A percentile compares a stretch with the other conserved stretches of the same genome.
These are phyloP conservation scores for Penicillium brasilianum DNA, from an alignment of 2,329 filamentous ascomycete genomes.

Conservation along the genomic window DNA sequence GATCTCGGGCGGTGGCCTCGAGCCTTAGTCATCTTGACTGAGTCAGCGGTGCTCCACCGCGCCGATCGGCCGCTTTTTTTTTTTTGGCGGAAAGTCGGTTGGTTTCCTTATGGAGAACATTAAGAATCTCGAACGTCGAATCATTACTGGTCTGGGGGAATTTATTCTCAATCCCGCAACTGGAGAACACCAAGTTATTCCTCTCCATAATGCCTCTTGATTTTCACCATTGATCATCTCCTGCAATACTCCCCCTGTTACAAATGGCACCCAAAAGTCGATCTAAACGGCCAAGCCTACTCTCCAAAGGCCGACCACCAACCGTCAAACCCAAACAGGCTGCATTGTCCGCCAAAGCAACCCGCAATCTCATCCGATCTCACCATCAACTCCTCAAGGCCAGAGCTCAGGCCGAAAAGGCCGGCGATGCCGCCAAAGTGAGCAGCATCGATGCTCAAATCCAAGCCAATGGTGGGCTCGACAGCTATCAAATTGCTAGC, in stretches of 20 bases:
- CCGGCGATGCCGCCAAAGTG: conserved; percentile 49
- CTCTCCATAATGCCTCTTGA: background rate
- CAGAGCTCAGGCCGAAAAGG: conserved; percentile 57
- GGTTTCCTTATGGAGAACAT: background rate
- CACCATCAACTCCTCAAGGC: conserved; percentile 66
- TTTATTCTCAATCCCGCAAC: background rate
- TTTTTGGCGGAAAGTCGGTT: background rate
- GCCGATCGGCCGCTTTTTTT: conserved; percentile 7
- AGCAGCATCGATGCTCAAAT: conserved; percentile 56
- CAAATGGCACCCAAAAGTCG: conserved; percentile 39
- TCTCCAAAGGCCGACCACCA: conserved; percentile 55
- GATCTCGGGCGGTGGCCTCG: conserved; percentile 29
- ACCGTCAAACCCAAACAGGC: conserved; percentile 42
- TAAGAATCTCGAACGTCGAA: background rate
- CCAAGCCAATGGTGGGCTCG: conserved; percentile 61
- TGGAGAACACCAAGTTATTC: background rate
- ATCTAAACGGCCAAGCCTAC: conserved; percentile 42
- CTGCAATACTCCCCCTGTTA: too few species aligned
- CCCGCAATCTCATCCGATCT: conserved; percentile 62
- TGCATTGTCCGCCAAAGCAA: conserved; percentile 61
- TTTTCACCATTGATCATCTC: background rate
- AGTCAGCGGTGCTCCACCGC: conserved; percentile 19
- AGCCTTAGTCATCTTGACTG: conserved; percentile 9
- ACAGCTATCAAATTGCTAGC: conserved; percentile 66
- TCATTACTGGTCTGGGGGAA: background rate